Evolutionary conservation across 2,329 filamentous ascomycete genomes (phyloP).

Genomic region (Drechslerella dactyloides): DNA sequence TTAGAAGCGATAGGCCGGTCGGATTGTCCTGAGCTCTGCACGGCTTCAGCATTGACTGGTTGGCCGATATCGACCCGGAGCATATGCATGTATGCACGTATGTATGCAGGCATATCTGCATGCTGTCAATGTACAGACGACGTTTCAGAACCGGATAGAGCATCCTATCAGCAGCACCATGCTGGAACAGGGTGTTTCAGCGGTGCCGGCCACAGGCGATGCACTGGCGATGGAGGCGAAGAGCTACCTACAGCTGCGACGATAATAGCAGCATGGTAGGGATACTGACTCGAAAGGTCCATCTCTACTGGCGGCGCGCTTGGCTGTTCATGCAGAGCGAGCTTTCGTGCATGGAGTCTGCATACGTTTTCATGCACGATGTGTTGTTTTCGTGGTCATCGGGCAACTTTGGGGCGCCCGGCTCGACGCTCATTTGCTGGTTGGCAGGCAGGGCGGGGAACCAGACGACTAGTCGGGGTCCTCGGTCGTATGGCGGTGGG

Average conservation of each 20-base stretch:
- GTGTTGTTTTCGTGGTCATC: conserved; percentile 49
- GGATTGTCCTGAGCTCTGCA: too few species aligned
- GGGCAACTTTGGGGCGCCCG: conserved; percentile 3
- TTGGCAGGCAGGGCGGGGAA: neutral
- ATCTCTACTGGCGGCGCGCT: conserved; percentile 5
- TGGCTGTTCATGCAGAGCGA: neutral
- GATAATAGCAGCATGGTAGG: neutral
- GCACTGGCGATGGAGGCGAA: too few species aligned
- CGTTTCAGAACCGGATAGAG: neutral
- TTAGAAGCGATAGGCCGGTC: neutral
- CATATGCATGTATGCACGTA: neutral
- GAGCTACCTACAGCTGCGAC: too few species aligned
- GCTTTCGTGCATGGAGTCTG: conserved; percentile 27
- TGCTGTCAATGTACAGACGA: too few species aligned
- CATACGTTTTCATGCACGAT: conserved; percentile 50
- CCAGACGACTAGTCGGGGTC: neutral
- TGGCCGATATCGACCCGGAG: neutral
- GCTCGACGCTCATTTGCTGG: conserved; percentile 17
- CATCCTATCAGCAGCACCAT: too few species aligned
- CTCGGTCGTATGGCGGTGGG: neutral
- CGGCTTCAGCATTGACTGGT: neutral
- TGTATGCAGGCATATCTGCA: neutral
- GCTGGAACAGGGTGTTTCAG: too few species aligned
- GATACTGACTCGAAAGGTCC: neutral
- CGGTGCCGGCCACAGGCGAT: too few species aligned